These are phyloP conservation scores for Phylloporus scabripes DNA, from an alignment of 768 basidiomycete genomes.

Conservation along the genomic window DNA sequence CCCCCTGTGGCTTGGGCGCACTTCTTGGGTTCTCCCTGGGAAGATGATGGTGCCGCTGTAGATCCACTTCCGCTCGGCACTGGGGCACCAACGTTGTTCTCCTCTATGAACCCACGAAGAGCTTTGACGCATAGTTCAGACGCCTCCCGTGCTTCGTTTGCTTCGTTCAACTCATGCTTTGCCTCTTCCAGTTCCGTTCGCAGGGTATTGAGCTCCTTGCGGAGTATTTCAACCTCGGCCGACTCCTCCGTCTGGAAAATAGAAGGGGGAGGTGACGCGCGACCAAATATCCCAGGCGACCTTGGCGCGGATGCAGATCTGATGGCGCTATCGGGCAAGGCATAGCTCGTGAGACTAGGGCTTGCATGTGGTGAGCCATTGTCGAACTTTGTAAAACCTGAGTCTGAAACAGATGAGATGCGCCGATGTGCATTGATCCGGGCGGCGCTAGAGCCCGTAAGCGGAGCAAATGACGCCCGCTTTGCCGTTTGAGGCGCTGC, in stretches of 20 bases:
- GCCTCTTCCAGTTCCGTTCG: constrained; percentile 58
- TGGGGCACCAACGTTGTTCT: constrained; percentile 55
- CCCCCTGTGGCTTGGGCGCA: constrained; percentile 32
- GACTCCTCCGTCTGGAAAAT: constrained; percentile 29
- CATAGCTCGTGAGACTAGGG: constrained; percentile 31
- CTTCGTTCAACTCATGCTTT: constrained; percentile 65
- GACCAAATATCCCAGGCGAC: constrained; percentile 51
- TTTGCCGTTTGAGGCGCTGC: constrained; percentile 52
- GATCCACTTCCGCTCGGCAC: constrained; percentile 14
- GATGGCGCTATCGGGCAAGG: constrained; percentile 30
- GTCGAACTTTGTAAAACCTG: constrained; percentile 37
- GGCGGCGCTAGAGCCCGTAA: constrained; percentile 49
- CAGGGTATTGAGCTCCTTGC: constrained; percentile 51
- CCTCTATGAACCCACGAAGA: constrained; percentile 75
- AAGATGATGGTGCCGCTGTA: constrained; percentile 13
- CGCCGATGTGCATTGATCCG: constrained; percentile 56
- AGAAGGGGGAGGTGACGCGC: constrained; percentile 40
- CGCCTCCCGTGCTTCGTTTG: constrained; percentile 80
- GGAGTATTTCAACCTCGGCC: constrained; percentile 51
- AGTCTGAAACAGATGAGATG: constrained; percentile 69
- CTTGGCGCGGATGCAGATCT: constrained; percentile 26
- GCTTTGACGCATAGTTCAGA: constrained; percentile 81
- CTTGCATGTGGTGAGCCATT: constrained; percentile 28
- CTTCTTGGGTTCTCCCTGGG: constrained; percentile 32
- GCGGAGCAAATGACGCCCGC: constrained; percentile 69